Evolutionary conservation across 108 stramenopile genomes (phyloP).

Genomic region (Cyclotella cryptica): DNA sequence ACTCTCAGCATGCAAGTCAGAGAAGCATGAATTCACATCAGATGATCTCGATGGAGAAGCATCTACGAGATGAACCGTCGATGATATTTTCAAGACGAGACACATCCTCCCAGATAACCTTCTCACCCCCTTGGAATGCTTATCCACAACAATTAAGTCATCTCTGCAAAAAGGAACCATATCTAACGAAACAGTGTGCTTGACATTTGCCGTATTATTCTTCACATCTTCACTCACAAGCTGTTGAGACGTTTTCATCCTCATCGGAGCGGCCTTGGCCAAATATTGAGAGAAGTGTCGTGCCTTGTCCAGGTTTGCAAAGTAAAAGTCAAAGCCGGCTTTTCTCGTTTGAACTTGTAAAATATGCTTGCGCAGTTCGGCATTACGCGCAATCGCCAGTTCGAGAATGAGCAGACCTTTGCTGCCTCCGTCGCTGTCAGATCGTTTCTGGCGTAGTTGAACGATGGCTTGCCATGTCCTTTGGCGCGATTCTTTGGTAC

Average conservation of each 20-base stretch:
- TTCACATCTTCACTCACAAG: constrained; percentile 93
- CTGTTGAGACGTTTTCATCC: constrained; percentile 87
- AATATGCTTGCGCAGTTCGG: constrained; percentile 79
- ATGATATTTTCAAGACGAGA: constrained; percentile 73
- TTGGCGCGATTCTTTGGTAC: constrained; percentile 88
- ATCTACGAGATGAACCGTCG: constrained; percentile 70
- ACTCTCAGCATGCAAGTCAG: constrained; percentile 64
- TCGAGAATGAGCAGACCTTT: constrained; percentile 81
- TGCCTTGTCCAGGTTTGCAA: constrained; percentile 77
- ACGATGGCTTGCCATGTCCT: constrained; percentile 86
- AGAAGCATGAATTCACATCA: constrained; percentile 35
- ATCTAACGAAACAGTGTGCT: constrained; percentile 92
- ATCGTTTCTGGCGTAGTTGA: constrained; percentile 84
- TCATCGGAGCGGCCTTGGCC: constrained; percentile 83
- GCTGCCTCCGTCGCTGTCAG: constrained; percentile 40
- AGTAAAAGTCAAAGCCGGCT: constrained; percentile 99
- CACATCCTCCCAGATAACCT: constrained; percentile 77
- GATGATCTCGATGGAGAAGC: constrained; percentile 70
- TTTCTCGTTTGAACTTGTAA: constrained; percentile 84
- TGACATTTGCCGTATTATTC: constrained; percentile 93
- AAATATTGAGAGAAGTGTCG: constrained; percentile 89
- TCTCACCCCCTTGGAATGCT: constrained; percentile 71
- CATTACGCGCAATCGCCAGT: constrained; percentile 76
- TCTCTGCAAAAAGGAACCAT: constrained; percentile 97
- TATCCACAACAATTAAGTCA: constrained; percentile 92